These are phyloP conservation scores for Blastobotrys apis DNA, from an alignment of 1,139 yeast species.

Conservation along the genomic window DNA sequence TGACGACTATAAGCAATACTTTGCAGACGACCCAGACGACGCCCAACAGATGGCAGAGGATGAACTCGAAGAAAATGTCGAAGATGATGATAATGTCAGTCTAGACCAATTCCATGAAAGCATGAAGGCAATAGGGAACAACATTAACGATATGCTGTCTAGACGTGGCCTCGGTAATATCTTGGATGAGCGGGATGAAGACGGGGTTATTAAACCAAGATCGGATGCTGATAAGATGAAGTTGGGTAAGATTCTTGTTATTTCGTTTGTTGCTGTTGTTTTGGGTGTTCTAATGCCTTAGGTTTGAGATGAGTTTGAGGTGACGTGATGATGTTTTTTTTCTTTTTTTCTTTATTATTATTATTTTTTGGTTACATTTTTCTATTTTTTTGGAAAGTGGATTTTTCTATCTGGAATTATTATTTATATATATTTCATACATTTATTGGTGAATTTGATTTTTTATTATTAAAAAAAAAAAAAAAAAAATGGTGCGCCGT, in stretches of 20 bases:
- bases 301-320: too few species aligned
- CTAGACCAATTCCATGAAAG: not conserved
- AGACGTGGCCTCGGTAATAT: not conserved
- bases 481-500: slow-evolving; percentile 5
- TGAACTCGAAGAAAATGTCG: slow-evolving; percentile 2
- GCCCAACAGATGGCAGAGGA: not conserved
- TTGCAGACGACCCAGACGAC: not conserved
- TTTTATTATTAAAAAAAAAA: not conserved
- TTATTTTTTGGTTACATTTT: too few species aligned
- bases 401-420: too few species aligned
- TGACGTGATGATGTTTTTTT: not conserved
- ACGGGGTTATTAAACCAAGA: not conserved
- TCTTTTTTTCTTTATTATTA: not conserved
- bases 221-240: not conserved
- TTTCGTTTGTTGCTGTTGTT: not conserved
- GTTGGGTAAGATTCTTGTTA: not conserved
- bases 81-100: not conserved
- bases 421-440: not conserved
- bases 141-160: not conserved
- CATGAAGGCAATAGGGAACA: not conserved
- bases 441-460: not conserved
- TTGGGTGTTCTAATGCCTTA: not conserved
- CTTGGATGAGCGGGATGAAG: not conserved
- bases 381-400: too few species aligned
- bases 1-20: not conserved